These are phyloP conservation scores for Spathaspora hagerdaliae DNA, from an alignment of 805 yeast species.

Conservation along the genomic window DNA sequence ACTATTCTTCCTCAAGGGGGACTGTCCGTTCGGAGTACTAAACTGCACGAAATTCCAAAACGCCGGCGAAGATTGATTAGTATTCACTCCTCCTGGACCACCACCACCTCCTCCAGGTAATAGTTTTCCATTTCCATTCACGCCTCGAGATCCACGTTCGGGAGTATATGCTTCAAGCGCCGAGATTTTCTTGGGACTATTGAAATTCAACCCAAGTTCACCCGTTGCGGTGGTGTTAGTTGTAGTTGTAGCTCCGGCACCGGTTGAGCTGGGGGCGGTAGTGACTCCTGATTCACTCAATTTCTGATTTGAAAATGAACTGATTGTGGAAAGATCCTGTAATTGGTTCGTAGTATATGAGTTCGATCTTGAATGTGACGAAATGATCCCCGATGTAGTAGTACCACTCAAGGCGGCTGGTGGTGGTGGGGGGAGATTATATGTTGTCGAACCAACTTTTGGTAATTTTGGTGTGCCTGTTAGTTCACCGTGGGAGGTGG, in stretches of 20 bases:
- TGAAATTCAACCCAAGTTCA: constrained; percentile 35
- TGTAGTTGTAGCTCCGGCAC: too few species aligned
- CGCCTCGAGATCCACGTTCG: constrained; percentile 34
- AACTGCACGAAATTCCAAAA: constrained; percentile 91
- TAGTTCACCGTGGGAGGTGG: constrained; percentile 5
- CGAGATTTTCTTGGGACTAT: constrained; percentile 40
- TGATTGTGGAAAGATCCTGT: background rate
- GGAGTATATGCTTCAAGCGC: constrained; percentile 44
- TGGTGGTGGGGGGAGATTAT: constrained; percentile 33
- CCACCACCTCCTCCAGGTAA: constrained; percentile 12
- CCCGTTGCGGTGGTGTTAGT: constrained; percentile 23
- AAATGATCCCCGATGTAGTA: constrained; percentile 15
- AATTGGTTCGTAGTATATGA: constrained; percentile 16
- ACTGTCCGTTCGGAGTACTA: constrained; percentile 43
- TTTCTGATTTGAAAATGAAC: background rate
- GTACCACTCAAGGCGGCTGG: constrained; percentile 4
- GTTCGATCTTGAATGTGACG: constrained; percentile 26
- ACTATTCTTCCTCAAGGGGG: constrained; percentile 36
- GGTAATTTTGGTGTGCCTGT: constrained; percentile 30
- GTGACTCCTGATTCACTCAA: constrained; percentile 6
- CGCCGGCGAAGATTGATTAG: constrained; percentile 75
- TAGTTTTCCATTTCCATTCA: constrained; percentile 14
- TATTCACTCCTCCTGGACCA: constrained; percentile 32
- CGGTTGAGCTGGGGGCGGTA: background rate
- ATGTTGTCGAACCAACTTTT: constrained; percentile 18